phyloP scores from a whole-genome alignment of 495 filamentous ascomycete species.

The Podospora conica region DNA sequence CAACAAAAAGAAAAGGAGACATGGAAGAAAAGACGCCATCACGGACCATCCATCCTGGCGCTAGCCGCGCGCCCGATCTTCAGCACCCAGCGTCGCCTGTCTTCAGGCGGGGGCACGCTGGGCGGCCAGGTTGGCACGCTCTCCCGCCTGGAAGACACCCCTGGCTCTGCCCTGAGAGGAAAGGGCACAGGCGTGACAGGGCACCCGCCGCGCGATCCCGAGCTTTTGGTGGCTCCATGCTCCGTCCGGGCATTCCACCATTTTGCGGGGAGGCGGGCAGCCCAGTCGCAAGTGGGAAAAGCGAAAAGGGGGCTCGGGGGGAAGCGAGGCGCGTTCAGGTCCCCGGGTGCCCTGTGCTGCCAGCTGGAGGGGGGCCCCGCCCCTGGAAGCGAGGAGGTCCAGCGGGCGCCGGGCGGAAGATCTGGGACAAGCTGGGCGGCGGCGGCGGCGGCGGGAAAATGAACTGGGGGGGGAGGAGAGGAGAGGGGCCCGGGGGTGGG shows the following conservation, averaged over 20 bases:
- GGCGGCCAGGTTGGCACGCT: too few species aligned
- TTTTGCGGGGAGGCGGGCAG: neutral
- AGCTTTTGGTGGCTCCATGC: neutral
- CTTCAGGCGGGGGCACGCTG: too few species aligned
- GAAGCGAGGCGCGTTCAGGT: neutral
- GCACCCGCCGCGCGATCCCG: neutral
- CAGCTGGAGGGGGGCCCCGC: too few species aligned
- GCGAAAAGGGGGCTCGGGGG: neutral
- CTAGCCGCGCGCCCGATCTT: neutral
- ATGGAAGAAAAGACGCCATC: neutral
- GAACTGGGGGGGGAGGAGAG: neutral
- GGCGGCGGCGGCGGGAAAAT: neutral
- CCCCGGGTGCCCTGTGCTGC: neutral
- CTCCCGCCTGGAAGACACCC: neutral
- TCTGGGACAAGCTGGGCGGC: neutral
- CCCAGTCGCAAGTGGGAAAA: neutral
- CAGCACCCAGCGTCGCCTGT: neutral
- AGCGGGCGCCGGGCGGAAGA: neutral
- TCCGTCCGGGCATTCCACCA: neutral
- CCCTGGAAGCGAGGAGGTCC: neutral
- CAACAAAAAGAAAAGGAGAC: neutral
- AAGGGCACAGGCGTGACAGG: neutral
- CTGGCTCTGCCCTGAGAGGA: neutral
- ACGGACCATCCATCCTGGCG: too few species aligned
- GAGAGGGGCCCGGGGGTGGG: constrained; percentile 4